Evolutionary conservation across 768 basidiomycete species (phyloP), one percentile per base, ranked within the genome.

Genomic region (Tulasnella sp.): DNA sequence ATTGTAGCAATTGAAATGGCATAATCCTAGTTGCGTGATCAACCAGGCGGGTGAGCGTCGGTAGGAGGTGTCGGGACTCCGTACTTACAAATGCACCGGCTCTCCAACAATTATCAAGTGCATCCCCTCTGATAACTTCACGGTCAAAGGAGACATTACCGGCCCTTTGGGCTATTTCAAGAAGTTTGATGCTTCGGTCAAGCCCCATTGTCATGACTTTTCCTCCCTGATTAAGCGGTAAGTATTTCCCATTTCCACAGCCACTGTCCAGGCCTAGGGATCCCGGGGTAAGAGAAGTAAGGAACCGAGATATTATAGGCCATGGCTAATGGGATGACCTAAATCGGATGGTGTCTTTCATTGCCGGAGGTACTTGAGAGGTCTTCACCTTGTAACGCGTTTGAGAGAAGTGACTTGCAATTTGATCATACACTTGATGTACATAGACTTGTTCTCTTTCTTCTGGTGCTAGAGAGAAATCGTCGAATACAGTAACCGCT

Each of bases 1-100:
- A 98, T 87, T 2, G 93, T 98, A 24, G 95, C 95, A 56, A 99
- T 92, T 3, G 92, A 95, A 43, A 99, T 91, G 2, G 85, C 85
- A 59, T 89, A 95, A 69, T 96, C 90, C 92, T 96, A 58, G 16
- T n/a, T 35, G 27, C 9, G 19, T 33, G 20, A n/a, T 25, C 15
- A 43, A 44, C n/a, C n/a, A 31, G 32, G 37, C 37, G 35, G 29
- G 8, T 20, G 19, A 22, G 29, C 19, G 33, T 43, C n/a, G 27
- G 9, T 33, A 24, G 12, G 45, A 24, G 25, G 49, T 43, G 22
- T 41, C 7, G 19, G 45, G 34, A 25, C 31, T 35, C 15, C 25
- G 64, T 35, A 72, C 81, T 62, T 60, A 93, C 92, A 63, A 96
- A 96, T 19, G 73, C 73, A 1, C 79, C 81, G n/a, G 59, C 48